Conservation (phyloP, 2,329 filamentous ascomycete species). For the Colletotrichum falcatum region DNA sequence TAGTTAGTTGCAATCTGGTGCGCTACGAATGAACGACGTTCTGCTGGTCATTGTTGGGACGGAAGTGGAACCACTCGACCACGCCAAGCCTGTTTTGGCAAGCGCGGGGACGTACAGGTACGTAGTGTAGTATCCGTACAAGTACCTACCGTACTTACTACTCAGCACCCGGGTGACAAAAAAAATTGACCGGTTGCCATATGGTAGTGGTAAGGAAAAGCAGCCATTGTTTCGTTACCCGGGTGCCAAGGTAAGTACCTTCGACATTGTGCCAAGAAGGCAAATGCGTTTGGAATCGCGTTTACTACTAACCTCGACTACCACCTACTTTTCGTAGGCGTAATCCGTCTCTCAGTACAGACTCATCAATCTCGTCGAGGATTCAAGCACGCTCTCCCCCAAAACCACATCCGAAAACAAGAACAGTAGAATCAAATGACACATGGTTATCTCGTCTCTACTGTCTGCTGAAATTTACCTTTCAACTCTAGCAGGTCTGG, state of each 20-base stretch:
- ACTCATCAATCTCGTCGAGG: neutral
- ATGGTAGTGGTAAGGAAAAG: no score
- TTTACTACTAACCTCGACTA: slow-evolving; percentile 17
- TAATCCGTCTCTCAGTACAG: slow-evolving; percentile 6
- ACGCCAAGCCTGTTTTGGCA: slow-evolving; percentile 5
- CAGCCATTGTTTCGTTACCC: no score
- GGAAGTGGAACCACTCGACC: neutral
- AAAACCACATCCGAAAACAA: neutral
- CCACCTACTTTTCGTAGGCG: slow-evolving; percentile 8
- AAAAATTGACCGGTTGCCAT: no score
- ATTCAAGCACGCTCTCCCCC: neutral
- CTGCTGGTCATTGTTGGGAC: slow-evolving; percentile 20
- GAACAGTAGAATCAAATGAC: neutral
- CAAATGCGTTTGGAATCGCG: slow-evolving; percentile 32
- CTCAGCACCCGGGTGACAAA: no score
- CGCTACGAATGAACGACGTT: neutral
- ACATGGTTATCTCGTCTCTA: neutral
- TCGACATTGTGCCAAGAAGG: no score
- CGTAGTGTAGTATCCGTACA: no score
- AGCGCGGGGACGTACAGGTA: neutral
- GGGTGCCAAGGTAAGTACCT: no score
- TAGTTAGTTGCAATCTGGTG: neutral
- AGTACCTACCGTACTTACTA: neutral
- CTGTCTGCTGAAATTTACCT: neutral
- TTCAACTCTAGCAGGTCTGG: neutral